A percentile compares a stretch with the other conserved stretches of the same genome.
Evolutionary conservation across 139 green algal species (phyloP).

Genomic region (Closterium sp.): DNA sequence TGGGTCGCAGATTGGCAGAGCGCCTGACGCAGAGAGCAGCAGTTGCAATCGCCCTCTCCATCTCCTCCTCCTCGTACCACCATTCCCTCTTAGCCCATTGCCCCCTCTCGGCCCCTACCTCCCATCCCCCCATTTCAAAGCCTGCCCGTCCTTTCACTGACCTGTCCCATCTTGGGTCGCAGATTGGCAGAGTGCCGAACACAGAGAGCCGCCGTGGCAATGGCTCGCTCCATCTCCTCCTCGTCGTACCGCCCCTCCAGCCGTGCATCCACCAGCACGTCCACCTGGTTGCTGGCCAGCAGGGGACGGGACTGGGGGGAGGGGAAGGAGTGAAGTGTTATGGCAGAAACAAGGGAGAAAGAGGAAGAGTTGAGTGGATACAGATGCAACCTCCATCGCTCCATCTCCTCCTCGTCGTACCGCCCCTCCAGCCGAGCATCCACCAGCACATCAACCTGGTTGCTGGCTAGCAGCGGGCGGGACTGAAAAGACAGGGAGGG

Average conservation of each 20-base stretch:
- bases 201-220: conserved; percentile 10
- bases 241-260: conserved; percentile 8
- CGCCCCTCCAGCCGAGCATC: conserved; percentile 7
- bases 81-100: too few relatives aligned
- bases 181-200: background rate
- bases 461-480: background rate
- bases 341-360: too few relatives aligned
- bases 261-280: conserved; percentile 15
- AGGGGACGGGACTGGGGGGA: conserved; percentile 9
- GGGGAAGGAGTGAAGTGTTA: background rate
- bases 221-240: conserved; percentile 17
- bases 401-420: conserved; percentile 23
- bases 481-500: too few relatives aligned
- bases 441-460: conserved; percentile 6
- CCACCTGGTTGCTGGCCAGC: background rate
- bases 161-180: conserved; percentile 12
- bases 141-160: background rate
- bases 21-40: conserved; percentile 12
- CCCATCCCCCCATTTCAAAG: too few relatives aligned
- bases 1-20: background rate
- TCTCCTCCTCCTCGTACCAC: too few relatives aligned
- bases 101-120: too few relatives aligned
- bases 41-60: background rate
- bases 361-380: too few relatives aligned
- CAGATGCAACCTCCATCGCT: too few relatives aligned